Conservation (phyloP, 78 protist genomes). For the Blattamonas nauphoetae region DNA sequence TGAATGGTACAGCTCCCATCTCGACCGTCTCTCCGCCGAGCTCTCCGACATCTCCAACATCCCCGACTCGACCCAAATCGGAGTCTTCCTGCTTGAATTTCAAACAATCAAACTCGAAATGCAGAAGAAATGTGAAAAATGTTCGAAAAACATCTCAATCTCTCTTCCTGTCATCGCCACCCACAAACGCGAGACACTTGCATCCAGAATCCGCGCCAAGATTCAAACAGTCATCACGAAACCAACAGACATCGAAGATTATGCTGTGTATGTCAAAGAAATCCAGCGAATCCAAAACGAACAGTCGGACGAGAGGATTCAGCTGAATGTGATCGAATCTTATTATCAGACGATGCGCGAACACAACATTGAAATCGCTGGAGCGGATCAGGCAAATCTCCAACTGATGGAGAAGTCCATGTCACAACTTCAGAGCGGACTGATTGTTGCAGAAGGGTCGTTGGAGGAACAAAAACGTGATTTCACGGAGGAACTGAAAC, state of each 20-base stretch:
- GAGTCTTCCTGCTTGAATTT: too few species aligned
- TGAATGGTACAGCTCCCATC: background rate
- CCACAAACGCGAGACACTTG: background rate
- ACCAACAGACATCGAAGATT: slow-evolving; percentile 14
- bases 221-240: background rate
- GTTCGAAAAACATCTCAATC: background rate
- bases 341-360: slow-evolving; percentile 18
- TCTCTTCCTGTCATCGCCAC: slow-evolving; percentile 23
- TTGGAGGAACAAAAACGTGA: too few species aligned
- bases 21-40: background rate
- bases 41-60: background rate
- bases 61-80: background rate
- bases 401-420: background rate
- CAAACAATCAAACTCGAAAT: background rate
- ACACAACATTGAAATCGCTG: background rate
- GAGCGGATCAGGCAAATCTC: slow-evolving; percentile 1
- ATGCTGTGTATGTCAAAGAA: background rate
- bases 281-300: background rate
- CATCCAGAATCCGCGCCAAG: background rate
- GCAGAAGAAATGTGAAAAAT: background rate
- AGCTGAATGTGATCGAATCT: background rate
- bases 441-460: too few species aligned
- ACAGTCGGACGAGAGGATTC: background rate
- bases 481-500: too few species aligned
- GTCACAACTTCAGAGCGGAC: background rate